These are phyloP conservation scores for Termitomyces sp. DNA, from an alignment of 768 basidiomycete genomes.

Conservation along the genomic window DNA sequence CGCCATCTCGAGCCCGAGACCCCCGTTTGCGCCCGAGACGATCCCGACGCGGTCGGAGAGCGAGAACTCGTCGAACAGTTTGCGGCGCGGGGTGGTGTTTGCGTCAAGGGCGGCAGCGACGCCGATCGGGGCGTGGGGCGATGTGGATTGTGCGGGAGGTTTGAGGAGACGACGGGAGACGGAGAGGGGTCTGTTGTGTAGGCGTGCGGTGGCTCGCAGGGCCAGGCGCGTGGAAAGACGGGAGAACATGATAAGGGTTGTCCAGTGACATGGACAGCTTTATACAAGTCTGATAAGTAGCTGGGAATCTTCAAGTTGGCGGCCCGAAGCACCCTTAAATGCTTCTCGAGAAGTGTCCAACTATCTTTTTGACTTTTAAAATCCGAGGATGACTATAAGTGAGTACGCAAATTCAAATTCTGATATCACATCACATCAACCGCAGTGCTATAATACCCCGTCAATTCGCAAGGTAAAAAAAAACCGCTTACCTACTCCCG, in stretches of 20 bases:
- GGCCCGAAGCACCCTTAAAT: no score
- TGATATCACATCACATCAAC: no score
- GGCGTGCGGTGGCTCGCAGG: not conserved
- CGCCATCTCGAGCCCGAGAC: constrained; percentile 83
- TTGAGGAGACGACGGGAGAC: not conserved
- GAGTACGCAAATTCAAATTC: no score
- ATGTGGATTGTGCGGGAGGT: constrained; percentile 29
- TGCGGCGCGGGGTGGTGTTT: constrained; percentile 31
- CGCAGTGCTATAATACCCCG: no score
- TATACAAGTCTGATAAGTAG: not conserved
- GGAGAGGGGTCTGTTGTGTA: not conserved
- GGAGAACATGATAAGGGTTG: not conserved
- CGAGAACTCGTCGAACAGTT: constrained; percentile 56
- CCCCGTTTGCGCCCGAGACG: constrained; percentile 60
- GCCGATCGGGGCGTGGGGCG: constrained; percentile 57
- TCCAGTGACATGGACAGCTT: not conserved
- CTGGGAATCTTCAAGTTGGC: not conserved
- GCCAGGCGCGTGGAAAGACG: not conserved
- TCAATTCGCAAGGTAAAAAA: no score
- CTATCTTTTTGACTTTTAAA: no score
- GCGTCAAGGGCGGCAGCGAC: constrained; percentile 38
- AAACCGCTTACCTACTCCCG: no score
- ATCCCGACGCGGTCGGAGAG: constrained; percentile 53
- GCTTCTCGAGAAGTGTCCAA: no score
- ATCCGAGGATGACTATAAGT: no score